Evolutionary conservation across 331 rosid genomes (phyloP), one percentile per base, ranked within the genome.

Genomic region (Rosa hybrid): DNA sequence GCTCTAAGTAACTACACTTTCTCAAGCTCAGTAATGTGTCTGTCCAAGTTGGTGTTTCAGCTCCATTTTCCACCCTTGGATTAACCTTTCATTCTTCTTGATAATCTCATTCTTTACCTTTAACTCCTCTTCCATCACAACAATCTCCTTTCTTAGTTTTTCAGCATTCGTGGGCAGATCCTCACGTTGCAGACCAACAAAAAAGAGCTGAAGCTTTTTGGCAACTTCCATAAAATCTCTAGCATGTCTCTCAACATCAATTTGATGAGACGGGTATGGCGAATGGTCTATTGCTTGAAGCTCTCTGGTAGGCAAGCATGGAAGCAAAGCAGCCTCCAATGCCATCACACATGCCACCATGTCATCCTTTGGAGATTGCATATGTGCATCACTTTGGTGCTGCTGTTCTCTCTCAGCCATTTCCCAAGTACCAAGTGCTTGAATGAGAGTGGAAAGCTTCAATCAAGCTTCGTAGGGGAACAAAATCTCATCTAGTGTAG

Each of bases 151-250:
- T 85, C 80, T 75, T 77, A 93, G 92, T 64, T 77, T 87, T 83
- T 90, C 96, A 57, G 87, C 92, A 83, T 82, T 88, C 9, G 89
- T 84, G 44, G 98, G 98, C 77, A 73, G 92, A 76, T 92, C 94
- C 80, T 95, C 97, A 6, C 92, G 94, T 82, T 93, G 98, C 78
- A 95, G 84, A 79, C 92, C 83, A 20, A 93, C 87, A 50, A 95
- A 90, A 80, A 89, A 81, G 54, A 91, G 87, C 78, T 91, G 98
- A 86, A 95, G 96, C 88, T 93, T 95, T 83, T 95, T 93, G 71
- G 94, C 97, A 79, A 94, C 99, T 84, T 91, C 99, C 99, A 95
- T 90, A 72, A 95, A 95, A 80, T 93, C 99, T 89, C 97, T 88
- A 25, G 99, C 98, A 88, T 95, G 86, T 84, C 92, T 90, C 82